These are phyloP conservation scores for Trapa bicornis DNA, from an alignment of 345 rosid species.

Conservation along the genomic window DNA sequence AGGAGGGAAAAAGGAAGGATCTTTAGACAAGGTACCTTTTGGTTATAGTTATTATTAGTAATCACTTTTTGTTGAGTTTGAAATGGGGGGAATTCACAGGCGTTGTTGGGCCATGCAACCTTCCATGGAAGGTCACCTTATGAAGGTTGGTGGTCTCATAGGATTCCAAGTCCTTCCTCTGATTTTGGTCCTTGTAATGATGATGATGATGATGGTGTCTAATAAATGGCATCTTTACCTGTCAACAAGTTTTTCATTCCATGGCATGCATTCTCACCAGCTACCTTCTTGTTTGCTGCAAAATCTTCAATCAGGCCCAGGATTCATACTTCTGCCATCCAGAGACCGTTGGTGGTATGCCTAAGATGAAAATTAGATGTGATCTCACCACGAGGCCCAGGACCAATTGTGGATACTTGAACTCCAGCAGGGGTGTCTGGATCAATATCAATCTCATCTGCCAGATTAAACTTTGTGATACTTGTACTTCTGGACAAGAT, in stretches of 20 bases:
- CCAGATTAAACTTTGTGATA: constrained; percentile 35
- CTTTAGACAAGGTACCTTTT: not conserved
- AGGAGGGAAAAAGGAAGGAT: not conserved
- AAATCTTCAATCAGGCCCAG: no score
- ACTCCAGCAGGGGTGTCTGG: not conserved
- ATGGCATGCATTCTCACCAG: no score
- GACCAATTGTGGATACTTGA: no score
- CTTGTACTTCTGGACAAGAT: constrained; percentile 68
- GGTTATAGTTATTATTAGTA: not conserved
- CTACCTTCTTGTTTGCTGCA: no score
- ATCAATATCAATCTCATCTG: not conserved
- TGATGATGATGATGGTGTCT: constrained; percentile 1
- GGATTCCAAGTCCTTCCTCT: constrained; percentile 21
- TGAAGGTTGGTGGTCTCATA: constrained; percentile 9
- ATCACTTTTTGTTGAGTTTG: not conserved
- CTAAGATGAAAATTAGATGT: no score
- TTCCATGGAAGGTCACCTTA: not conserved
- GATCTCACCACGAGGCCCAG: no score
- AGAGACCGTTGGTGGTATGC: no score
- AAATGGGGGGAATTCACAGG: not conserved
- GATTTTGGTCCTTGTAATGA: constrained; percentile 8
- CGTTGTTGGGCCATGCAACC: constrained; percentile 10
- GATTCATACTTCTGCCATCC: no score
- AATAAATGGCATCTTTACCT: no score
- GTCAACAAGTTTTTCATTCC: no score